Conservation (phyloP, 805 yeast species). For the Ogataea corticis region DNA sequence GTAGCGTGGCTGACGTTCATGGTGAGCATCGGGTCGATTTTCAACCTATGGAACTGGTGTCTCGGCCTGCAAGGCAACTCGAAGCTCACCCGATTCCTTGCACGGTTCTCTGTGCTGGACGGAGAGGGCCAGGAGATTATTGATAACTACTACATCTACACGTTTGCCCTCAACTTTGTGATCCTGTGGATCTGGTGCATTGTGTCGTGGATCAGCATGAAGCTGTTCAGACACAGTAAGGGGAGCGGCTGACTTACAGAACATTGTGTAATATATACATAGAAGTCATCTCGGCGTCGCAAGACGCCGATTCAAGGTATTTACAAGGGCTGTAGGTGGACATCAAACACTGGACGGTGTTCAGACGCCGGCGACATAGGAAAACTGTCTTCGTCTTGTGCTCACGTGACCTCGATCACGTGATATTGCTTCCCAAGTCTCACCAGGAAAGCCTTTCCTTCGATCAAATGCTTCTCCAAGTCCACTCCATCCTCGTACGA, state of each 20-base stretch:
- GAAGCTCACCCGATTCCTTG: conserved; percentile 6
- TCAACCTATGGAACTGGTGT: conserved; percentile 35
- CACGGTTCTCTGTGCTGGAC: conserved; percentile 13
- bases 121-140: conserved; percentile 21
- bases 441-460: conserved; percentile 58
- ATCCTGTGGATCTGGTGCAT: conserved; percentile 68
- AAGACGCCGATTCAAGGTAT: not conserved
- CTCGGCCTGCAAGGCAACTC: conserved; percentile 12
- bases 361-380: no score
- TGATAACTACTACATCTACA: conserved; percentile 33
- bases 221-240: conserved; percentile 75
- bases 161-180: conserved; percentile 34
- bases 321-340: conserved; percentile 4
- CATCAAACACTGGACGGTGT: no score
- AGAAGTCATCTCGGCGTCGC: no score
- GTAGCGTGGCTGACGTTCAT: conserved; percentile 30
- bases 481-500: conserved; percentile 52
- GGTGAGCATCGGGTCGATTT: conserved; percentile 31
- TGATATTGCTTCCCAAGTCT: conserved; percentile 75
- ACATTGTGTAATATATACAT: conserved; percentile 1
- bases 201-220: conserved; percentile 77
- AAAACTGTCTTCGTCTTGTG: no score
- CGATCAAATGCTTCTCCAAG: conserved; percentile 50
- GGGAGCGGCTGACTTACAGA: conserved; percentile 44
- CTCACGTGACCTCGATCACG: conserved; percentile 46